Conservation (phyloP, 23 red algal species). For the Gracilaria domingensis region DNA sequence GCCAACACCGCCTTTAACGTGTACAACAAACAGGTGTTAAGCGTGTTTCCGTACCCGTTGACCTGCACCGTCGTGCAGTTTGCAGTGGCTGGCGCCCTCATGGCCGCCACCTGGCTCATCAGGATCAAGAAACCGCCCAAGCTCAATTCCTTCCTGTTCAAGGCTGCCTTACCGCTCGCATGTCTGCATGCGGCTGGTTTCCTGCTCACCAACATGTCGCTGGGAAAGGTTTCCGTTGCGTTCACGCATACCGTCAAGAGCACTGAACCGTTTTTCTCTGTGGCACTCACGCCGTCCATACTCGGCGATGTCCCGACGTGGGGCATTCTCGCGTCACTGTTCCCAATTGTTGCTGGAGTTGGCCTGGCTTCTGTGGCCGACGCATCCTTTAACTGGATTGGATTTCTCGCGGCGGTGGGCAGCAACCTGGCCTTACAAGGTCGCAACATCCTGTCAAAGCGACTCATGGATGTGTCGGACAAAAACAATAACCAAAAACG, state of each 20-base stretch:
- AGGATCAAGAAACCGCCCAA: constrained; percentile 74
- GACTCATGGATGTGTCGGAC: constrained; percentile 64
- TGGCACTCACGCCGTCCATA: constrained; percentile 79
- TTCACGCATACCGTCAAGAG: constrained; percentile 99
- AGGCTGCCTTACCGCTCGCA: constrained; percentile 65
- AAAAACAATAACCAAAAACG: not conserved
- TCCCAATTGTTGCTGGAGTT: constrained; percentile 97
- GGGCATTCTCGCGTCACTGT: constrained; percentile 76
- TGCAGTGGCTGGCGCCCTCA: constrained; percentile 72
- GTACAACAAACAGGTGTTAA: constrained; percentile 94
- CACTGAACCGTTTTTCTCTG: constrained; percentile 95
- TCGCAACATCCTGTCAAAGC: constrained; percentile 90
- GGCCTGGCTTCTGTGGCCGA: constrained; percentile 84
- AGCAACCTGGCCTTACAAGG: constrained; percentile 88
- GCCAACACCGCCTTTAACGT: constrained; percentile 96
- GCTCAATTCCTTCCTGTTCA: constrained; percentile 71
- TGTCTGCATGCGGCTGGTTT: constrained; percentile 87
- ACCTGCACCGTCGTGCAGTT: constrained; percentile 95
- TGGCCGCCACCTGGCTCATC: constrained; percentile 79
- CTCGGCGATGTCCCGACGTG: constrained; percentile 87
- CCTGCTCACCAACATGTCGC: constrained; percentile 87
- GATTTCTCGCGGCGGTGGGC: constrained; percentile 89
- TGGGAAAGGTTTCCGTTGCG: constrained; percentile 88
- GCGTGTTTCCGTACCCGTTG: constrained; percentile 78
- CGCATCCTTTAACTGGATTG: constrained; percentile 92